Evolutionary conservation across 768 basidiomycete species (phyloP).

Genomic region (Cyclocybe aegerita): DNA sequence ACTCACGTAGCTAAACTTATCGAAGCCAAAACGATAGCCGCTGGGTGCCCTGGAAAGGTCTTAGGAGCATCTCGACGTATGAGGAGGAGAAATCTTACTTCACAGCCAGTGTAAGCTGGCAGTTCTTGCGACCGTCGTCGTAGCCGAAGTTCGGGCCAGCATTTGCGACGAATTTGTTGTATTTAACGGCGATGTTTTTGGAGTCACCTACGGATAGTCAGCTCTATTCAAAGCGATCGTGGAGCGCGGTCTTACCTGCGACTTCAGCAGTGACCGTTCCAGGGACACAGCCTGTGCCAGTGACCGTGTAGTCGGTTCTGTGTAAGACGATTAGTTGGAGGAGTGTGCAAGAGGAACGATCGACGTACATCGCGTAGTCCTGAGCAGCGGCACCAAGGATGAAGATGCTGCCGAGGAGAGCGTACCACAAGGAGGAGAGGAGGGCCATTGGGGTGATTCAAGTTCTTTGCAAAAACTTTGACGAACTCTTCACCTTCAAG

Average conservation of each 20-base stretch:
- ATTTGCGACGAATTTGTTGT: constrained; percentile 15
- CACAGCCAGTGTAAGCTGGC: constrained; percentile 19
- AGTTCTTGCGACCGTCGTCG: constrained; percentile 18
- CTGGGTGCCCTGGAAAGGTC: constrained; percentile 11
- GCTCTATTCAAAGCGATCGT: neutral
- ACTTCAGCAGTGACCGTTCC: constrained; percentile 11
- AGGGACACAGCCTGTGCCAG: constrained; percentile 18
- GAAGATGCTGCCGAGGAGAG: constrained; percentile 1
- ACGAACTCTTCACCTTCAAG: neutral
- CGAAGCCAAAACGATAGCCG: constrained; percentile 23
- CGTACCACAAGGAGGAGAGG: neutral
- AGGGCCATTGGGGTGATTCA: constrained; percentile 1
- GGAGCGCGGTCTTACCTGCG: constrained; percentile 5
- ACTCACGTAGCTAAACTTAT: constrained; percentile 16
- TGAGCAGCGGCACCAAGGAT: constrained; percentile 6
- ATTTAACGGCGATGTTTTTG: constrained; percentile 14
- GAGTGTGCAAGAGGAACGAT: too few relatives aligned
- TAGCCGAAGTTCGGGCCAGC: constrained; percentile 12
- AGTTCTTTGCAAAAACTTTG: neutral
- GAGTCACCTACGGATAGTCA: constrained; percentile 5
- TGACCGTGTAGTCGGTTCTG: constrained; percentile 7
- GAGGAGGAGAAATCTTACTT: constrained; percentile 7
- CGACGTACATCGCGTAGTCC: constrained; percentile 5
- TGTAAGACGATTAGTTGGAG: neutral
- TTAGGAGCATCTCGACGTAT: neutral